phyloP scores from a whole-genome alignment of 345 rosid species.

The Salix exigua region DNA sequence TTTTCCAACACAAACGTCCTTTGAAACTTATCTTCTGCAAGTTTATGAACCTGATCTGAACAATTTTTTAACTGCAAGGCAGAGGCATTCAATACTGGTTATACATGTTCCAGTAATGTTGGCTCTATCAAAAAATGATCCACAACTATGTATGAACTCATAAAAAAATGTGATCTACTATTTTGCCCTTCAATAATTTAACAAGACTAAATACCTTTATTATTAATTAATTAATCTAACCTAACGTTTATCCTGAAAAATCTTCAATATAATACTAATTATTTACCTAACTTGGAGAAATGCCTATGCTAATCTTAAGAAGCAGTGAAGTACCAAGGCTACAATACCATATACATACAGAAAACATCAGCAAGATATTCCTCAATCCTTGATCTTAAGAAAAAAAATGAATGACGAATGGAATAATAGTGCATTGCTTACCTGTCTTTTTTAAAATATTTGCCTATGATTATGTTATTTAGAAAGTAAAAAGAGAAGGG shows the following conservation, averaged over 20 bases:
- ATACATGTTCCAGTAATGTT: background rate
- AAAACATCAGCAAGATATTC: background rate
- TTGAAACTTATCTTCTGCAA: conserved; percentile 61
- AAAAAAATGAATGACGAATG: background rate
- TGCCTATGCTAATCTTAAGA: background rate
- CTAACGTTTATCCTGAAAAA: background rate
- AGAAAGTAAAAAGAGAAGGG: background rate
- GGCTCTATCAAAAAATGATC: background rate
- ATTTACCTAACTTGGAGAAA: background rate
- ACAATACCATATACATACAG: background rate
- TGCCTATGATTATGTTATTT: background rate
- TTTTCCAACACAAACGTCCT: conserved; percentile 45
- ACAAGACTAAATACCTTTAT: background rate
- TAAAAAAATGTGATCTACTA: background rate
- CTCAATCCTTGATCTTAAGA: background rate
- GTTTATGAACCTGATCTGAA: conserved; percentile 65
- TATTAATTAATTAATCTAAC: background rate
- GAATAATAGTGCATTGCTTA: background rate
- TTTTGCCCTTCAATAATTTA: background rate
- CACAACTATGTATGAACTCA: background rate
- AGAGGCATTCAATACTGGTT: conserved; percentile 11
- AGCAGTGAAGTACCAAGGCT: background rate
- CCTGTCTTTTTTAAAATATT: background rate
- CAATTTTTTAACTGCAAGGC: conserved; percentile 65
- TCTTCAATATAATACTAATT: background rate